phyloP scores from a whole-genome alignment of 2,329 filamentous ascomycete genomes.

The Alternaria arbusti region DNA sequence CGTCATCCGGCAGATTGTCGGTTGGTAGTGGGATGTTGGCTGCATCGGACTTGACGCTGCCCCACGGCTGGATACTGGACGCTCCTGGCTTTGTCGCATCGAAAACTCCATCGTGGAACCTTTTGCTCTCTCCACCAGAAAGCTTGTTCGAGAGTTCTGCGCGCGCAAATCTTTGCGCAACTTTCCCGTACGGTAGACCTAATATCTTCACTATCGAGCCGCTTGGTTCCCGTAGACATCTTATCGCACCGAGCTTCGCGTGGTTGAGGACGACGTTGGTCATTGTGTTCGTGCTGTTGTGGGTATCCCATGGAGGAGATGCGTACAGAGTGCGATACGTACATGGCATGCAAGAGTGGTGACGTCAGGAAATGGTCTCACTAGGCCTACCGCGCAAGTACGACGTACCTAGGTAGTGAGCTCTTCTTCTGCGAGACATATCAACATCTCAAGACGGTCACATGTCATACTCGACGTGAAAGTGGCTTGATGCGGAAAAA shows the following conservation, averaged over 20 bases:
- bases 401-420: background rate
- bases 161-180: constrained; percentile 19
- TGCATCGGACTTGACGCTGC: constrained; percentile 20
- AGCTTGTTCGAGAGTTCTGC: constrained; percentile 7
- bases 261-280: constrained; percentile 7
- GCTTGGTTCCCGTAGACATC: constrained; percentile 4
- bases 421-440: background rate
- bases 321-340: background rate
- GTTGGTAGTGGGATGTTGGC: constrained; percentile 24
- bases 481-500: background rate
- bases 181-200: constrained; percentile 18
- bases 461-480: background rate
- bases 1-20: constrained; percentile 19
- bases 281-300: background rate
- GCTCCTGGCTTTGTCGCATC: constrained; percentile 19
- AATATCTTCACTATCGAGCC: constrained; percentile 10
- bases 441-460: background rate
- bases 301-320: background rate
- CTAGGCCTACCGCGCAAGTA: background rate
- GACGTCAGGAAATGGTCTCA: constrained; percentile 5
- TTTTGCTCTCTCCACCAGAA: background rate
- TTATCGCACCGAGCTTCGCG: constrained; percentile 15
- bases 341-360: background rate
- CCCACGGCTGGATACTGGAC: constrained; percentile 23
- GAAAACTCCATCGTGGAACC: constrained; percentile 8